Base-by-base conservation (phyloP, 192 early-diverging fungal genomes). In the Backusella mclennaniae region DNA sequence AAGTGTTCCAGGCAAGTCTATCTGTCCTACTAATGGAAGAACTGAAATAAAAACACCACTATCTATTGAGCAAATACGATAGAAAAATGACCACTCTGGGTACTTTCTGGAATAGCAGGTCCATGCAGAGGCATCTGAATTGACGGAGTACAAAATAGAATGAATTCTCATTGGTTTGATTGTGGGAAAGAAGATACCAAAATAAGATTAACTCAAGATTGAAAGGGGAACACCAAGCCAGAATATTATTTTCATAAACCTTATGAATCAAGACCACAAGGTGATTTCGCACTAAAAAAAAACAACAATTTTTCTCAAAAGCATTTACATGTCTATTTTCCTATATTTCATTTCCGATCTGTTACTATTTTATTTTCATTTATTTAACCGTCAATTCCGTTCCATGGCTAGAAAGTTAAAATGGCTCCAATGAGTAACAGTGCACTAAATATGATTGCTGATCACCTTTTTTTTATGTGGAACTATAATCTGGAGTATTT, bases 61-160 rank as follows among this genome's bases (percentile, higher is more conserved):
- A 63, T 63, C 23, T 63, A 14, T 63, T 29, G 9, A 29, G 53
- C 23, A 21, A 23, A 59, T 11, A 29, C 4, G 56, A 63, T 59
- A 23, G 53, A 59, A 26, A 63, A 63, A 26, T 29, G 21, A 29
- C n/a, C 26, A 63, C 12, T 63, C 56, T 63, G 56, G 23, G 56
- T 63, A 49, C 46, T 49, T n/a, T 49, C 46, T 49, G 46, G 15
- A 49, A n/a, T 49, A 29, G 56, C 26, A 63, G 56, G 56, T 63
- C 56, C 56, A 63, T 63, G 56, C 56, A 63, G 56, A 63, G 56
- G 56, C 56, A 63, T 63, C 56, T 63, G 56, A 63, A 63, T 63
- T 63, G 9, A 63, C 56, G 56, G 56, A 63, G 56, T 63, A 63
- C 56, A 63, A 29, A 63, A 63, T 59, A 8, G 12, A 29, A 14